These are phyloP conservation scores for Gossypium anomalum DNA, from an alignment of 345 rosid genomes.

Conservation along the genomic window DNA sequence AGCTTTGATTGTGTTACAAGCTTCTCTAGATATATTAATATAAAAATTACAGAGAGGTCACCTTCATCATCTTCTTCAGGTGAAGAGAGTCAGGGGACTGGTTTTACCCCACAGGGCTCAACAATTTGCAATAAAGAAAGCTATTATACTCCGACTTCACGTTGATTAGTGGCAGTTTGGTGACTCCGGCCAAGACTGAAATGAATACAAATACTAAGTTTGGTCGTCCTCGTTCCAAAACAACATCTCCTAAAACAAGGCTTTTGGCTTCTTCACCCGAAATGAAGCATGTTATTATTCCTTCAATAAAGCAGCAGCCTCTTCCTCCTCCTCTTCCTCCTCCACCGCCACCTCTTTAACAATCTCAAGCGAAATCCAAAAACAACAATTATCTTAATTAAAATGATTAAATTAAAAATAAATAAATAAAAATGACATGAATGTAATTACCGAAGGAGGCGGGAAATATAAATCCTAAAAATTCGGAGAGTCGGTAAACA, in stretches of 20 bases:
- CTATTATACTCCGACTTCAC: conserved; percentile 52
- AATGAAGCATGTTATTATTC: conserved; percentile 82
- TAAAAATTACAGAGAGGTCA: not conserved
- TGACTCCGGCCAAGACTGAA: conserved; percentile 13
- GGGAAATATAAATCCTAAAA: no score
- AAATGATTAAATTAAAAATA: no score
- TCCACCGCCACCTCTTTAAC: conserved; percentile 15
- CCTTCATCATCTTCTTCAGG: conserved; percentile 51
- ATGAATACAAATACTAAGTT: conserved; percentile 20
- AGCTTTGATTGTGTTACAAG: not conserved
- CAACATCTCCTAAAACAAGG: conserved; percentile 72
- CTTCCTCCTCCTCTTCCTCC: conserved; percentile 33
- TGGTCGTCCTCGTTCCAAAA: conserved; percentile 63
- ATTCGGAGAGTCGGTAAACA: not conserved
- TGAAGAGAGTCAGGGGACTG: conserved; percentile 59
- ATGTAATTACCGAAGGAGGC: no score
- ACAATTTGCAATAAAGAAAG: conserved; percentile 62
- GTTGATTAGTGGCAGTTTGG: conserved; percentile 25
- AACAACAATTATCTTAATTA: no score
- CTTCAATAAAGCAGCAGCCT: conserved; percentile 56
- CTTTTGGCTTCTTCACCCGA: conserved; percentile 66
- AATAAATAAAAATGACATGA: no score
- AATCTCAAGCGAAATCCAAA: not conserved
- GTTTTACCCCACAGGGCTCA: conserved; percentile 83
- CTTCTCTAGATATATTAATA: no score